phyloP scores from a whole-genome alignment of 352 stramenopile genomes.

The Phytophthora pluvialis region DNA sequence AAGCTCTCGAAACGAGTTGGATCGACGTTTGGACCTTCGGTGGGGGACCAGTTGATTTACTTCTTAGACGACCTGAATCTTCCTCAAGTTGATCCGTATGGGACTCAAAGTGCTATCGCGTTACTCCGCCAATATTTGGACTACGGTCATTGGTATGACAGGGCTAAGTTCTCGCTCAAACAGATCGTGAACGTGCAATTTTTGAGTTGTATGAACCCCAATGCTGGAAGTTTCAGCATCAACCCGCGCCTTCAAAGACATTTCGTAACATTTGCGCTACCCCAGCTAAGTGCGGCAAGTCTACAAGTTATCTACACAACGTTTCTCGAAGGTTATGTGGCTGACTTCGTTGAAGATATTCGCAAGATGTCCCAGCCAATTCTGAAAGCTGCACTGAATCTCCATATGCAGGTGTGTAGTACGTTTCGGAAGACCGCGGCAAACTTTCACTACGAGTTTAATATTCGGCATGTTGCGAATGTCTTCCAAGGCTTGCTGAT shows the following conservation, averaged over 20 bases:
- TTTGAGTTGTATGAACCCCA: slow-evolving; percentile 96
- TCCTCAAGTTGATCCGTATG: slow-evolving; percentile 94
- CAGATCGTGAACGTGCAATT: slow-evolving; percentile 96
- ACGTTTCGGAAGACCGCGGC: slow-evolving; percentile 93
- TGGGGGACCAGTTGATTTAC: slow-evolving; percentile 91
- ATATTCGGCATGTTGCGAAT: slow-evolving; percentile 95
- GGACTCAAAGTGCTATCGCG: slow-evolving; percentile 94
- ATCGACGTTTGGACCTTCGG: slow-evolving; percentile 76
- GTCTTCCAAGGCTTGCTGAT: slow-evolving; percentile 96
- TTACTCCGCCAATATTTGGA: slow-evolving; percentile 95
- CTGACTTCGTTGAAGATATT: slow-evolving; percentile 94
- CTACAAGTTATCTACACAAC: slow-evolving; percentile 95
- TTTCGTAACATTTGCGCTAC: slow-evolving; percentile 95
- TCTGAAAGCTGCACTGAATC: slow-evolving; percentile 85
- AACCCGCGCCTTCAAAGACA: slow-evolving; percentile 95
- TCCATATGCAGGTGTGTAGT: slow-evolving; percentile 85
- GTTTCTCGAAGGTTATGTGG: slow-evolving; percentile 94
- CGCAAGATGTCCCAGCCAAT: slow-evolving; percentile 87
- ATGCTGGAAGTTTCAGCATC: slow-evolving; percentile 91
- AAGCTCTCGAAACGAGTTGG: slow-evolving; percentile 91
- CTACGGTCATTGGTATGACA: slow-evolving; percentile 95
- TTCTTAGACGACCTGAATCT: slow-evolving; percentile 97
- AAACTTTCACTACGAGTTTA: slow-evolving; percentile 99
- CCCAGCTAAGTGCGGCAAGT: slow-evolving; percentile 84
- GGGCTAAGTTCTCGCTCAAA: slow-evolving; percentile 92